Evolutionary conservation across 2,329 filamentous ascomycete species (phyloP), one percentile per base, ranked within the genome.

Genomic region (Thermoascus crustaceus): DNA sequence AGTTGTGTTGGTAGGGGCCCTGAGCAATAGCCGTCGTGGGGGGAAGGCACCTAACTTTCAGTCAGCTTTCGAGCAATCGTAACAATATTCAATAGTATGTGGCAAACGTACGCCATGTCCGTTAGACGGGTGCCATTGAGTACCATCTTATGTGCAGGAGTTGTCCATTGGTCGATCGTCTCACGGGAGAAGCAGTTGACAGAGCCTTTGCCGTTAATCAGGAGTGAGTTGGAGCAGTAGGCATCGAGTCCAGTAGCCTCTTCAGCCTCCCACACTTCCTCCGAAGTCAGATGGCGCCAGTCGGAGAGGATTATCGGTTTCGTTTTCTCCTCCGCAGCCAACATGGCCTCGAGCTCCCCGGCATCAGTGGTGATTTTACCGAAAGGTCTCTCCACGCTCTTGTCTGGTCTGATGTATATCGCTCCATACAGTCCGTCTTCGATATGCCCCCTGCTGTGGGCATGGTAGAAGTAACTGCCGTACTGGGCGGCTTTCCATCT

Each of bases 391-490:
- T 49, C 37, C 19, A 50, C 47, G 1, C 44, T 42, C 10, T 45
- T 34, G 1, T 43, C 39, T 1, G 55, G 55, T 2, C 48, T 39
- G 11, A 80, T 72, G 7, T 71, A 48, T 1, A 80, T 69, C 2
- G 75, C 56, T 0, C 76, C 77, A 33, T 70, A 75, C 7, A 77
- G 55, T 0, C 78, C 78, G 44, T 81, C 76, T 38, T 76, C 69
- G 9, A 80, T 63, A 41, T 78, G 75, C 2, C 67, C 66, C 1
- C 61, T 57, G 16, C 64, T 63, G 46, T 80, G 76, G 0, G 73
- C 67, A 54, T 80, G 76, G 44, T 80, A 80, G 63, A 72, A 78
- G 54, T 74, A 76, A 26, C 67, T 69, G 3, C 77, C 77, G 44
- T 73, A 69, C 36, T 75, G 67, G 0, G 61, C 64, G 0, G 75